Percentiles rank a stretch among this genome's conserved stretches.
These are phyloP conservation scores for Apiotrichum mycotoxinovorans DNA, from an alignment of 1,284 basidiomycete genomes.

Conservation along the genomic window DNA sequence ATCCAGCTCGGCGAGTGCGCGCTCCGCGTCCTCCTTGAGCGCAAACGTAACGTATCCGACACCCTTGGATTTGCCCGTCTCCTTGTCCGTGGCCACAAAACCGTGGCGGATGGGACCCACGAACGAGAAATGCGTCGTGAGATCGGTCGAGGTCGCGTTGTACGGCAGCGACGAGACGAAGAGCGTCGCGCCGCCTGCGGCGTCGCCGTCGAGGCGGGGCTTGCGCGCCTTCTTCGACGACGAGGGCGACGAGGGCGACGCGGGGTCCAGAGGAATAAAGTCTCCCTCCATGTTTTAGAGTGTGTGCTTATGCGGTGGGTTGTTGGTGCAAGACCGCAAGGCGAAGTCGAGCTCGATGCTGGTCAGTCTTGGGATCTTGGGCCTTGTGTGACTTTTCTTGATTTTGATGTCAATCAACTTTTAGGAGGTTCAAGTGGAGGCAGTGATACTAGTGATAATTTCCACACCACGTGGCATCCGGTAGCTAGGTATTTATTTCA, in stretches of 20 bases:
- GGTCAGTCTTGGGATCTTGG: too few species aligned
- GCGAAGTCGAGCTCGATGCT: too few species aligned
- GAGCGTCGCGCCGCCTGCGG: constrained; percentile 29
- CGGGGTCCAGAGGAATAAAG: constrained; percentile 32
- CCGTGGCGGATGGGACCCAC: constrained; percentile 90
- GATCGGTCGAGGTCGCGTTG: constrained; percentile 80
- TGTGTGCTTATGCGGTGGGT: constrained; percentile 1
- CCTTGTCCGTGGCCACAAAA: constrained; percentile 74
- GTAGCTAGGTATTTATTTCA: background rate
- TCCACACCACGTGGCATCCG: background rate
- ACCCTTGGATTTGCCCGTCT: constrained; percentile 81
- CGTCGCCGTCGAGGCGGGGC: constrained; percentile 9
- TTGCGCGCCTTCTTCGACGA: background rate
- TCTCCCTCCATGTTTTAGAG: constrained; percentile 32
- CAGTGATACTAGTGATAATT: too few species aligned
- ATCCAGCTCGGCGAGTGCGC: constrained; percentile 60
- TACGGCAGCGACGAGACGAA: constrained; percentile 65
- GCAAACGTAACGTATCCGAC: constrained; percentile 98
- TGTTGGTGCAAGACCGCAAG: background rate
- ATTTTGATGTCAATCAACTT: constrained; percentile 1
- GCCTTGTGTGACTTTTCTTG: too few species aligned
- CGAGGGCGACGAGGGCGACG: constrained; percentile 5
- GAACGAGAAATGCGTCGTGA: constrained; percentile 90
- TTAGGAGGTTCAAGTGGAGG: background rate
- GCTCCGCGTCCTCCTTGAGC: constrained; percentile 79